phyloP scores from a whole-genome alignment of 208 protist genomes.

The Crithidia acanthocephali region DNA sequence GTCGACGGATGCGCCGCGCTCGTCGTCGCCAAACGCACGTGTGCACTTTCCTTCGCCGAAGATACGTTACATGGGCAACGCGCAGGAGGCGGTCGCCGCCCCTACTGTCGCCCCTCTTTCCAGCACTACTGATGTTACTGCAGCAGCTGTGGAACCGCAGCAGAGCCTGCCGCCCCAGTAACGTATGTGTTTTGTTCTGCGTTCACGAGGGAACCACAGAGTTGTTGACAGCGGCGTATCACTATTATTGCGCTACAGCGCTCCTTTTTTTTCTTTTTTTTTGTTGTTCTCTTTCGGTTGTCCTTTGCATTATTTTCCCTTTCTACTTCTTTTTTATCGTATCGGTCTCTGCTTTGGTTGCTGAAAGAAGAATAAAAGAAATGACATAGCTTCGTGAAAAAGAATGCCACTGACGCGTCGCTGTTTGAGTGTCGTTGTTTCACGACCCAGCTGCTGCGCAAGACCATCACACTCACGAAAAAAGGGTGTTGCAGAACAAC shows the following conservation, averaged over 20 bases:
- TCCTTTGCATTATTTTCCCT: background rate
- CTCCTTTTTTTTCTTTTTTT: conserved; percentile 30
- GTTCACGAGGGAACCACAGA: background rate
- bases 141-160: background rate
- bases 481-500: too few relatives aligned
- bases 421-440: too few relatives aligned
- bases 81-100: too few relatives aligned
- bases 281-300: background rate
- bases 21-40: conserved; percentile 2
- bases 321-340: conserved; percentile 14
- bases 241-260: too few relatives aligned
- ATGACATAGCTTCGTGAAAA: background rate
- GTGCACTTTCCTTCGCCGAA: conserved; percentile 32
- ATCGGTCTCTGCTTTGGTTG: conserved; percentile 6
- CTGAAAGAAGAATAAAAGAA: conserved; percentile 22
- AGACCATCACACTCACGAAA: too few relatives aligned
- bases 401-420: too few relatives aligned
- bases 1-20: background rate
- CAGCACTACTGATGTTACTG: background rate
- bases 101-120: background rate
- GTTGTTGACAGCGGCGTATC: too few relatives aligned
- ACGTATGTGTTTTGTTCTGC: background rate
- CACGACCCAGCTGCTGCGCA: too few relatives aligned
- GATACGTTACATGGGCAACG: conserved; percentile 19
- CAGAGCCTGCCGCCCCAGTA: background rate